Conservation (phyloP, 306 rosid genomes). For the Pterocarpus macrocarpus region DNA sequence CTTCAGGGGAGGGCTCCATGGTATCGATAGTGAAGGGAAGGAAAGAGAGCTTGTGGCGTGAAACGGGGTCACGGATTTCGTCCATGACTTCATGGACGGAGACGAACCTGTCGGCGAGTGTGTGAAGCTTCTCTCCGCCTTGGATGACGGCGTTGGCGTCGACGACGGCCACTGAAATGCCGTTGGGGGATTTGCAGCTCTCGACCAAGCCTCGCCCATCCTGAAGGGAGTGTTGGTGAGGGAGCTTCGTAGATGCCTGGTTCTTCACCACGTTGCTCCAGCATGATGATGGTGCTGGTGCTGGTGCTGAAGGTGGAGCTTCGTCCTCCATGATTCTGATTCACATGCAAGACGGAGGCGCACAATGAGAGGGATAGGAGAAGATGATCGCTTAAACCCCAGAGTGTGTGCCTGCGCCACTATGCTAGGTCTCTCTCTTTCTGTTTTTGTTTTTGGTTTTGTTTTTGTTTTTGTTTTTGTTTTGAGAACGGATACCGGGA, state of each 20-base stretch:
- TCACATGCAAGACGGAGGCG: not conserved
- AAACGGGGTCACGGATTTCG: conserved; percentile 90
- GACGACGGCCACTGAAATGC: conserved; percentile 75
- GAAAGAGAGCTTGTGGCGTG: conserved; percentile 88
- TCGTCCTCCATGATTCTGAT: conserved; percentile 54
- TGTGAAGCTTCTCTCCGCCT: conserved; percentile 72
- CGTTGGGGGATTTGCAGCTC: conserved; percentile 65
- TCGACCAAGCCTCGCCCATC: conserved; percentile 54
- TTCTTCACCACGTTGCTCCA: conserved; percentile 81
- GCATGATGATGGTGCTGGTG: conserved; percentile 38
- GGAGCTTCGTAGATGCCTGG: conserved; percentile 56
- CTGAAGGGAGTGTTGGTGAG: conserved; percentile 43
- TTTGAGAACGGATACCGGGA: too few relatives aligned
- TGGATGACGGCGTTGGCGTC: conserved; percentile 87
- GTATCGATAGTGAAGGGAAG: conserved; percentile 75
- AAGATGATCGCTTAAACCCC: conserved; percentile 46
- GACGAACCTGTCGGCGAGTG: conserved; percentile 76
- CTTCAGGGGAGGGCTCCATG: conserved; percentile 85
- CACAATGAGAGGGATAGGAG: too few relatives aligned
- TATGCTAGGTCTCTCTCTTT: too few relatives aligned
- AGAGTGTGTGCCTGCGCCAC: not conserved
- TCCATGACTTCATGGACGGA: conserved; percentile 78
- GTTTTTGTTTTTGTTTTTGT: too few relatives aligned
- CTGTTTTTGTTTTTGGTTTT: too few relatives aligned
- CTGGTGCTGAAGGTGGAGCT: conserved; percentile 18